Base-by-base conservation (phyloP, 495 filamentous ascomycete genomes). In the Hypoxylon perforatum region DNA sequence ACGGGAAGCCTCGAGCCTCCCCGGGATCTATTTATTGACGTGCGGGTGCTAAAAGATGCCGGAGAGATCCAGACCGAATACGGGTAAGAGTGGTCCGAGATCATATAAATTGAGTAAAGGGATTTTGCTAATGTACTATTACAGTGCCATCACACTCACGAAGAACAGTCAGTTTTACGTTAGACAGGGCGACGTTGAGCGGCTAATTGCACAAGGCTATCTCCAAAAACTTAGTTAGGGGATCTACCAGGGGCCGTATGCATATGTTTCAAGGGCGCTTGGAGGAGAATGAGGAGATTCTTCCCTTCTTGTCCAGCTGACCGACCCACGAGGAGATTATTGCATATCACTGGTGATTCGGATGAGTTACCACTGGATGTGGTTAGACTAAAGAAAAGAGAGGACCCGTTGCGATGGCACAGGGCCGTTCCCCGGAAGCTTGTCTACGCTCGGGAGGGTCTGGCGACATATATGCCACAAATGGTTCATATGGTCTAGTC, bases 21-120 rank as follows among this genome's bases (percentile, higher is more conserved):
- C 28, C 88, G 86, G 73, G 96, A 99, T 80, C 78, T 99, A 51
- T 99, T 99, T 74, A 96, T 99, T 75, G 96, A 99, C 78, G 96
- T 99, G 50, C 82, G 96, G 55, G 96, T 98, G 52, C 77, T 99
- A 63, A 97, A 95, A 74, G 95, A 99, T 81, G 96, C 94, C 42
- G 96, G 96, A 21, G 95, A 98, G 82, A 97, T 99, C 64, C 95
- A 99, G 80, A 99, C 96, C 10, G 96, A 99, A 81, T 99, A 98
- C 77, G 96, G 96, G 92, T 97, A 85, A 75, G 87, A 48, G 48
- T 64, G 23, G n/a, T 60, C 55, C 38, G 25, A 28, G 25, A 7
- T 15, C 12, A 17, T 17, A 15, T 3, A 3, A 1, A 42, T 42
- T 42, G 4, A 6, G 39, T 42, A 42, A 42, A 8, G 39, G 39